phyloP scores from a whole-genome alignment of 2,329 filamentous ascomycete species.

The Dactylellina drechsleri region DNA sequence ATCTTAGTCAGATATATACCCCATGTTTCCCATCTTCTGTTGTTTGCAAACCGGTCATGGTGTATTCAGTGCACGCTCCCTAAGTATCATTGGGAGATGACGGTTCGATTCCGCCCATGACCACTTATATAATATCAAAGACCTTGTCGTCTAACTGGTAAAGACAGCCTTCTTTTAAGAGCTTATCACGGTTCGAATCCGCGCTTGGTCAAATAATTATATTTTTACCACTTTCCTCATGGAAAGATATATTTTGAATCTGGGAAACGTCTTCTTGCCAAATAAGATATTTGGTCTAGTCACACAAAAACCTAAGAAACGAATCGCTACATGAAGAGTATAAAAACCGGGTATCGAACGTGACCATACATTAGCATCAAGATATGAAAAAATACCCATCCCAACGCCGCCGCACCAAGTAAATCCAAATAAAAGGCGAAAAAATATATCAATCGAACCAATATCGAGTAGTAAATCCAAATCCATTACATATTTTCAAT shows the following conservation, averaged over 20 bases:
- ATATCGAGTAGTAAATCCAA: not conserved
- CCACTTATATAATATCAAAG: not conserved
- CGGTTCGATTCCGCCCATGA: slow-evolving; percentile 2
- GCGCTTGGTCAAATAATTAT: not conserved
- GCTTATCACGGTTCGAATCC: slow-evolving; percentile 10
- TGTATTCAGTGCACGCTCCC: not conserved
- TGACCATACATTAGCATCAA: slow-evolving; percentile 25
- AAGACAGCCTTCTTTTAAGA: not conserved
- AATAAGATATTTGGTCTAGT: no score
- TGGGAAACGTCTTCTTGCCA: no score
- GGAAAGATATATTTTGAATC: no score
- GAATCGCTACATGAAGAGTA: no score
- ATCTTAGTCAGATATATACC: not conserved
- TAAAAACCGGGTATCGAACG: slow-evolving; percentile 39
- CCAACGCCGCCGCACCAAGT: slow-evolving; percentile 24
- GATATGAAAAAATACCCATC: slow-evolving; percentile 11
- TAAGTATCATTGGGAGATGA: not conserved
- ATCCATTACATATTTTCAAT: slow-evolving; percentile 6
- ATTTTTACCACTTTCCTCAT: no score
- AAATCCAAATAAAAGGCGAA: not conserved
- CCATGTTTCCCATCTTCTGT: not conserved
- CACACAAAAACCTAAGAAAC: no score
- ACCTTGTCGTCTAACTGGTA: slow-evolving; percentile 3
- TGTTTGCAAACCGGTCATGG: not conserved
- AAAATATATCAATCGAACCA: not conserved